phyloP scores from a whole-genome alignment of 345 rosid genomes.

The Rhodamnia rubescens region DNA sequence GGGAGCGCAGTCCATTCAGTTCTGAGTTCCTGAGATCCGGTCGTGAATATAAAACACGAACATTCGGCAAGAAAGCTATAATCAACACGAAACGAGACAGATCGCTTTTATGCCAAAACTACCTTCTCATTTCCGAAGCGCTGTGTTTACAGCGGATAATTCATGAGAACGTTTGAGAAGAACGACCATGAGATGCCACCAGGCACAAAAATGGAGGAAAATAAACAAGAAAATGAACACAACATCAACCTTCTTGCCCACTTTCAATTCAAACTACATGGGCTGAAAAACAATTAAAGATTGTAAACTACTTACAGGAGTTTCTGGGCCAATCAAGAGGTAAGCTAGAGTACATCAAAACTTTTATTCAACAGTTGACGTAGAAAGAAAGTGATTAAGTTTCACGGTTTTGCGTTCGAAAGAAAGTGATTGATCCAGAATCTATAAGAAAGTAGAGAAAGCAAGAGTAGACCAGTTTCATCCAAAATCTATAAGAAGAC shows the following conservation, averaged over 20 bases:
- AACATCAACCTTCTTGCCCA: neutral
- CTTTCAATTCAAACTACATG: neutral
- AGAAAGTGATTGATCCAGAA: slow-evolving; percentile 12
- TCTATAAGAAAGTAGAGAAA: too few species aligned
- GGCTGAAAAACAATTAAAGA: neutral
- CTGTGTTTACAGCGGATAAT: neutral
- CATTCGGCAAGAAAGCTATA: neutral
- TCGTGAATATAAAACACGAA: neutral
- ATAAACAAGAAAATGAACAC: neutral
- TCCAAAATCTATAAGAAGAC: neutral
- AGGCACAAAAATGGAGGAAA: neutral
- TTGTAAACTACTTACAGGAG: neutral
- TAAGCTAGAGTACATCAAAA: neutral
- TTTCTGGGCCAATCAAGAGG: neutral
- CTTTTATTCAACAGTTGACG: neutral
- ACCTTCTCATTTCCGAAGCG: neutral
- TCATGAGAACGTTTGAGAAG: neutral
- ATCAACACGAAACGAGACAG: neutral
- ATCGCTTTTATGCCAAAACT: neutral
- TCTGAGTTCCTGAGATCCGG: slow-evolving; percentile 32
- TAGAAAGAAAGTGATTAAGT: neutral
- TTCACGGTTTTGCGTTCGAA: neutral
- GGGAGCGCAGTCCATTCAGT: slow-evolving; percentile 55
- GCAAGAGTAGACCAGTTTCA: neutral
- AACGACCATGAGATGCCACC: neutral